Evolutionary conservation across 768 basidiomycete species (phyloP), one percentile per base, ranked within the genome.

Genomic region (Collybiopsis confluens): DNA sequence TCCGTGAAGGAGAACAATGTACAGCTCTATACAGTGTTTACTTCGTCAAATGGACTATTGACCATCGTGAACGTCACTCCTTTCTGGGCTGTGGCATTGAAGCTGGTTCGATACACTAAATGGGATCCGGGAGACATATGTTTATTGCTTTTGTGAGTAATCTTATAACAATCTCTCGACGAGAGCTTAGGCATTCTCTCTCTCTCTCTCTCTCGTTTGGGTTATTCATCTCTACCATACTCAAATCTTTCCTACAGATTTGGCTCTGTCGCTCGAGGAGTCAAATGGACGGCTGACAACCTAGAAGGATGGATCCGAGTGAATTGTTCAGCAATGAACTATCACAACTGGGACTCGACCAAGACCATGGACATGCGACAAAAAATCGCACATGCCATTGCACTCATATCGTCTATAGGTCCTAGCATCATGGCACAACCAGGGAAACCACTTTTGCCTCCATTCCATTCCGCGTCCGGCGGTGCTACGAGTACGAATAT

Each of bases 31-130:
- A 85, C 83, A 1, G 71, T 88, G 13, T 90, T 76, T 67, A 67
- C 69, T 1, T 79, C 81, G 1, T 67, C 68, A 0, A 85, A 86
- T 43, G 68, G 74, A 13, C 62, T 71, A 45, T 74, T 90, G 47
- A 63, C 62, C 0, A 67, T 82, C 45, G 67, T 88, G 61, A 81
- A 79, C 56, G 85, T 88, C 2, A 79, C 83, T 24, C 86, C 86
- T 54, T 79, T 81, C 56, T 89, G 87, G 87, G 79, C 80, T 1
- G 78, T 88, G 38, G 82, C 86, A 2, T 78, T 88, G 59, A 89
- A 89, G 63, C 73, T 89, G 10, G 84, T 85, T 18, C 75, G 87
- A 5, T 89, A 85, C 63, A 68, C 75, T 36, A 79, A 80, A 49
- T 74, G 78, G 56, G 87, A 88, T 64, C 78, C 83, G 1, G 73